Evolutionary conservation across 2,329 filamentous ascomycete species (phyloP).

Genomic region (Drechmeria coniospora): DNA sequence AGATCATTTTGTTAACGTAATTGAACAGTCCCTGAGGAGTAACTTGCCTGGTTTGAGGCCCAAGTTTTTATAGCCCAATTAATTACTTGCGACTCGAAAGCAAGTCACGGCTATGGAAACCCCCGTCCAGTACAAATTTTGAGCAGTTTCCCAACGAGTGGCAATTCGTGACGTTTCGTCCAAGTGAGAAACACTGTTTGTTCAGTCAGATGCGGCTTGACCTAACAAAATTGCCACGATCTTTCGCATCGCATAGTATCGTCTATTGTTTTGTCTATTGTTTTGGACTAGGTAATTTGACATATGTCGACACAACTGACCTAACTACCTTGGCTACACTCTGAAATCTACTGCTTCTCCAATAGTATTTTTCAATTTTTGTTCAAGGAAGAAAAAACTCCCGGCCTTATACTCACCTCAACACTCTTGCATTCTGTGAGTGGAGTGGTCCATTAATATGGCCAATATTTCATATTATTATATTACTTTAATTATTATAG

Average conservation of each 20-base stretch:
- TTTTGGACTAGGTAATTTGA: slow-evolving; percentile 1
- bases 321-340: slow-evolving; percentile 57
- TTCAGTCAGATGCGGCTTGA: neutral
- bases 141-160: neutral
- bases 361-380: slow-evolving; percentile 74
- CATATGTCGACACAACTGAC: no score
- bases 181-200: neutral
- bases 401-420: slow-evolving; percentile 56
- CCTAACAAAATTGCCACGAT: no score
- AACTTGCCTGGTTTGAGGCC: slow-evolving; percentile 30
- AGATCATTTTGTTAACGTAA: slow-evolving; percentile 6
- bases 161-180: neutral
- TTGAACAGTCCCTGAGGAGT: slow-evolving; percentile 71
- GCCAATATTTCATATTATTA: slow-evolving; percentile 33
- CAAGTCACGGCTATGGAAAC: neutral
- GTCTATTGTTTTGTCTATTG: neutral
- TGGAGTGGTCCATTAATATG: slow-evolving; percentile 56
- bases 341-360: slow-evolving; percentile 51
- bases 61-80: slow-evolving; percentile 1
- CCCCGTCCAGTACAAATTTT: neutral
- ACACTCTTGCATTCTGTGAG: slow-evolving; percentile 38
- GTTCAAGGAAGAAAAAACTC: slow-evolving; percentile 52
- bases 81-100: slow-evolving; percentile 1
- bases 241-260: neutral
- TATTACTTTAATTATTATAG: no score